phyloP scores from a whole-genome alignment of 1,284 basidiomycete genomes.

The Rhodotorula sp. region DNA sequence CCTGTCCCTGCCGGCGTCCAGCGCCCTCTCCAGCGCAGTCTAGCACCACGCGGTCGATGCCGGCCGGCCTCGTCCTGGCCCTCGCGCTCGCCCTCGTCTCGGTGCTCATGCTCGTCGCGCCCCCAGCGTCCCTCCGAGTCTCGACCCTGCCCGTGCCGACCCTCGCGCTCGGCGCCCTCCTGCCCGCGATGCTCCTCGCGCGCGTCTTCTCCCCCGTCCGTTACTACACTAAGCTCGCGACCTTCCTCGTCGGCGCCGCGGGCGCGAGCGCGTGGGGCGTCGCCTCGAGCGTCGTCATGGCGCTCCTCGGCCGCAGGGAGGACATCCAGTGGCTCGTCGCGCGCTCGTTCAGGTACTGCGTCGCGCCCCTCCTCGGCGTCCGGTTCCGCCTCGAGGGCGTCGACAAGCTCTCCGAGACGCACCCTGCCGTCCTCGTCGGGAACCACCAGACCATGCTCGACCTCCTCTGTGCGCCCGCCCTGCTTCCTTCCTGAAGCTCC shows the following conservation, averaged over 20 bases:
- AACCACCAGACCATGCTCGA: slow-evolving; percentile 95
- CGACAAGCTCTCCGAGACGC: slow-evolving; percentile 65
- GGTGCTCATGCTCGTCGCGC: background rate
- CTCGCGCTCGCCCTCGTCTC: background rate
- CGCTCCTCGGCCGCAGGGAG: slow-evolving; percentile 67
- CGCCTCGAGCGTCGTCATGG: slow-evolving; percentile 69
- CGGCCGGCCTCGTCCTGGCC: background rate
- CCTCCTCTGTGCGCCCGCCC: slow-evolving; percentile 58
- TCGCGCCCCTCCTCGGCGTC: slow-evolving; percentile 68
- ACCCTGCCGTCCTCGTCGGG: slow-evolving; percentile 74
- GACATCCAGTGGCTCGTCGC: slow-evolving; percentile 88
- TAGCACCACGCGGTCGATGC: background rate
- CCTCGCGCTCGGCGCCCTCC: slow-evolving; percentile 1
- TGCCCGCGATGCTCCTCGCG: slow-evolving; percentile 26
- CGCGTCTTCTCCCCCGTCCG: slow-evolving; percentile 29
- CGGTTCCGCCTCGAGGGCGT: slow-evolving; percentile 79
- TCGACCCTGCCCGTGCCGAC: background rate
- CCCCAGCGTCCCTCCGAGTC: no score
- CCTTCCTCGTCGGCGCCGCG: slow-evolving; percentile 34
- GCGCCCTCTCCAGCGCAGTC: no score
- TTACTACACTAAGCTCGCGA: slow-evolving; percentile 38
- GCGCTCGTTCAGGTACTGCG: slow-evolving; percentile 75
- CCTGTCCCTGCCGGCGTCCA: no score
- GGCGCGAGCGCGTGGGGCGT: slow-evolving; percentile 76
- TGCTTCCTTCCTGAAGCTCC: background rate